Evolutionary conservation across 306 rosid genomes (phyloP).

Genomic region (Trifolium dubium): DNA sequence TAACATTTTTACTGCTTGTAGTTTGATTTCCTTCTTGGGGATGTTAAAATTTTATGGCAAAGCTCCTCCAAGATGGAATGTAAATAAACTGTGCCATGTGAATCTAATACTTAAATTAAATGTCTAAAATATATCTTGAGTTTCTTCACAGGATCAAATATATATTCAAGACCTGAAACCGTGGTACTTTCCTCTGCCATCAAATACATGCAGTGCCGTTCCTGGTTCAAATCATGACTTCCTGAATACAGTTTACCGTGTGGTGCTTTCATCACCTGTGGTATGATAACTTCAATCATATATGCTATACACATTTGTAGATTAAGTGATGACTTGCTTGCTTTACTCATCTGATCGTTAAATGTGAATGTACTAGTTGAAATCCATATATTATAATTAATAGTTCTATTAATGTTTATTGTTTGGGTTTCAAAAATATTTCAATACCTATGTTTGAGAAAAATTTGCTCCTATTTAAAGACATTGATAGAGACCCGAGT

Average conservation of each 20-base stretch:
- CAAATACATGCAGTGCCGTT: slow-evolving; percentile 63
- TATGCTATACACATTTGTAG: slow-evolving; percentile 5
- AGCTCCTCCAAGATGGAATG: slow-evolving; percentile 1
- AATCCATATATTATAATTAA: slow-evolving; percentile 1
- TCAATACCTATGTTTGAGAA: slow-evolving; percentile 7
- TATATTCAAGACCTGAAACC: slow-evolving; percentile 66
- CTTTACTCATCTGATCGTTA: slow-evolving; percentile 23
- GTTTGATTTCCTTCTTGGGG: slow-evolving; percentile 29
- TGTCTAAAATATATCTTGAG: slow-evolving; percentile 31
- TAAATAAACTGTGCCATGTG: slow-evolving; percentile 1
- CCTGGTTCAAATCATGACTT: slow-evolving; percentile 96
- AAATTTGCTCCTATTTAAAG: not conserved
- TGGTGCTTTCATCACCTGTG: slow-evolving; percentile 95
- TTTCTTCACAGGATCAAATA: slow-evolving; percentile 58
- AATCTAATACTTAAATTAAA: slow-evolving; percentile 8
- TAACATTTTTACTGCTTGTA: slow-evolving; percentile 16
- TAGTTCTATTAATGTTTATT: slow-evolving; percentile 20
- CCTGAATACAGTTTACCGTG: slow-evolving; percentile 65
- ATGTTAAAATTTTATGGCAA: slow-evolving; percentile 18
- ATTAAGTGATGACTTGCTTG: slow-evolving; percentile 28
- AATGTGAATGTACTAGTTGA: slow-evolving; percentile 15
- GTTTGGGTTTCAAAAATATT: slow-evolving; percentile 3
- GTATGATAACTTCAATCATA: slow-evolving; percentile 49
- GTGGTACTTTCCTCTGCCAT: slow-evolving; percentile 92
- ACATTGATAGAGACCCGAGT: not conserved